phyloP scores from a whole-genome alignment of 352 stramenopile species.

The Blastocystis hominis region DNA sequence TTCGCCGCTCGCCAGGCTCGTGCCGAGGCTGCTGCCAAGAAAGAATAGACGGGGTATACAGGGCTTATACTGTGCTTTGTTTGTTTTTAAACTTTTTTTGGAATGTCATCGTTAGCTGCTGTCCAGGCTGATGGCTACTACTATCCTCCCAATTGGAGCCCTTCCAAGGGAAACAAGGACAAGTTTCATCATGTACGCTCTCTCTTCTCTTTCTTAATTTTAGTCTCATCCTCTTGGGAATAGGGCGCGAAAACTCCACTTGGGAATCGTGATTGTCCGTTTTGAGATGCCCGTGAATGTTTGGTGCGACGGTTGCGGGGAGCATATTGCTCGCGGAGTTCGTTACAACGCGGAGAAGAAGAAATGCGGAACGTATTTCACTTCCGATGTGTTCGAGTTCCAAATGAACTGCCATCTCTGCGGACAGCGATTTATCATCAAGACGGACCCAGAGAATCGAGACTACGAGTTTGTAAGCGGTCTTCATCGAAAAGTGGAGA shows the following conservation, averaged over 20 bases:
- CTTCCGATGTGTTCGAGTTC: constrained; percentile 84
- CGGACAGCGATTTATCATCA: constrained; percentile 74
- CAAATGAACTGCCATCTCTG: constrained; percentile 80
- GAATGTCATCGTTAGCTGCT: constrained; percentile 87
- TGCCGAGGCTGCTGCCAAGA: background rate
- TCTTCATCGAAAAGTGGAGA: constrained; percentile 75
- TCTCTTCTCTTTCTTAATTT: constrained; percentile 65
- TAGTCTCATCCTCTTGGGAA: constrained; percentile 68
- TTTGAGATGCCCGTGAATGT: constrained; percentile 94
- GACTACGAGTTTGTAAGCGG: constrained; percentile 77
- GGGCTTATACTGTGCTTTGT: background rate
- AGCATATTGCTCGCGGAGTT: constrained; percentile 71
- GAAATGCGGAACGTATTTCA: constrained; percentile 77
- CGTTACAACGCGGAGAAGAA: constrained; percentile 91
- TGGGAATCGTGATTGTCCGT: constrained; percentile 81
- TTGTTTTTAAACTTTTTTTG: constrained; percentile 35
- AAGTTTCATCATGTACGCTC: constrained; percentile 68
- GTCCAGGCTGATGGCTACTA: constrained; percentile 94
- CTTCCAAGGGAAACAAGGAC: constrained; percentile 75
- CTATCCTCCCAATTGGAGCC: constrained; percentile 80
- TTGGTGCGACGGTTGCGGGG: constrained; percentile 73
- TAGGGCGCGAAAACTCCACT: constrained; percentile 76
- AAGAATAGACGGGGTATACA: background rate
- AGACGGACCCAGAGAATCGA: constrained; percentile 83
- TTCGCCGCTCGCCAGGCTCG: background rate